phyloP scores from a whole-genome alignment of 371 early-diverging fungal species.

The Syncephalastrum sp. region DNA sequence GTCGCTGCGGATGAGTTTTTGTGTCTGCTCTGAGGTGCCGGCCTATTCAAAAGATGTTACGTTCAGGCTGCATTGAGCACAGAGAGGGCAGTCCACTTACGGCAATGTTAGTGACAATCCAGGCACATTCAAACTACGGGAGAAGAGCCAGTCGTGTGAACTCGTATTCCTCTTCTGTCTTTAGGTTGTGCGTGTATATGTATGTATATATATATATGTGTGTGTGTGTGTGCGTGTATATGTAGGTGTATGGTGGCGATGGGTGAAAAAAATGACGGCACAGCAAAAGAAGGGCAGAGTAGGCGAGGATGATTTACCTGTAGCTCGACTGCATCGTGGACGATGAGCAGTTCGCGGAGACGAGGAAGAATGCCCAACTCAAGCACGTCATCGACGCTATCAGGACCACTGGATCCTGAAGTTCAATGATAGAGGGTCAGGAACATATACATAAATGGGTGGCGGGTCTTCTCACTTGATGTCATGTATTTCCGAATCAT shows the following conservation, averaged over 20 bases:
- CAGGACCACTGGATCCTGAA: constrained; percentile 17
- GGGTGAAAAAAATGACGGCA: constrained; percentile 4
- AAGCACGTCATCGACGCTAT: constrained; percentile 30
- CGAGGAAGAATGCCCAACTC: constrained; percentile 32
- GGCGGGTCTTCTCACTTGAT: constrained; percentile 24
- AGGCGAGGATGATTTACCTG: constrained; percentile 24
- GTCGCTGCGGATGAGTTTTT: constrained; percentile 41
- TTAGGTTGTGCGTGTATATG: too few relatives aligned
- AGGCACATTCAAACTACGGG: constrained; percentile 57
- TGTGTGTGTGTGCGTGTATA: too few relatives aligned
- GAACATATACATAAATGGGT: too few relatives aligned
- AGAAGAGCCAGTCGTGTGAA: neutral
- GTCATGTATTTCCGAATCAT: constrained; percentile 38
- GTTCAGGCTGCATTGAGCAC: neutral
- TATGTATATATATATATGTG: too few relatives aligned
- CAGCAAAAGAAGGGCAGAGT: neutral
- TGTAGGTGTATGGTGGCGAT: neutral
- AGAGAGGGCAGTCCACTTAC: constrained; percentile 25
- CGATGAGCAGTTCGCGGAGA: constrained; percentile 28
- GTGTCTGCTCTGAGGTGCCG: constrained; percentile 52
- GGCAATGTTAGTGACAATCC: constrained; percentile 64
- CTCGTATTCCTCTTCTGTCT: too few relatives aligned
- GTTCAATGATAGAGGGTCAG: neutral
- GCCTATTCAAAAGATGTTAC: constrained; percentile 35
- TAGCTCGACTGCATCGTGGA: constrained; percentile 15